Conservation (phyloP, 1,139 yeast genomes). For the Scheffersomyces cryptocercus region DNA sequence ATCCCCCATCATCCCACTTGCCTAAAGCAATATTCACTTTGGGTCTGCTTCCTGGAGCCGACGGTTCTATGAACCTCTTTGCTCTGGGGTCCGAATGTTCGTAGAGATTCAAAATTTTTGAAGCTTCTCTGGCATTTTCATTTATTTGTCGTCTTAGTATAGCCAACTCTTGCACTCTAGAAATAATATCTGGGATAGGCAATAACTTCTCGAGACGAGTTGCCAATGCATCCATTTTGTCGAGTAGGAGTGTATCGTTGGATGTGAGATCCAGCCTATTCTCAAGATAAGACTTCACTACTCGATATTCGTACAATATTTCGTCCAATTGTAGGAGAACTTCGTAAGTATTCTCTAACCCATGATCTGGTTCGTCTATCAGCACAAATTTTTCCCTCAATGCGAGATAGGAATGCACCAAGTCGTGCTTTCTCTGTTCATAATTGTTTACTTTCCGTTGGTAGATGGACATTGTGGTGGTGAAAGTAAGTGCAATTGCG, state of each 20-base stretch:
- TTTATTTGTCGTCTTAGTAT: slow-evolving; percentile 28
- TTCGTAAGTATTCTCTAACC: slow-evolving; percentile 15
- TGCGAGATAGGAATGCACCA: slow-evolving; percentile 14
- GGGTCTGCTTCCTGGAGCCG: background rate
- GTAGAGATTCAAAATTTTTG: slow-evolving; percentile 16
- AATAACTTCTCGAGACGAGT: slow-evolving; percentile 20
- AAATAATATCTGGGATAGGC: slow-evolving; percentile 23
- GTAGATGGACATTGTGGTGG: background rate
- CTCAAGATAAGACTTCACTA: slow-evolving; percentile 11
- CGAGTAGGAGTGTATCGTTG: slow-evolving; percentile 3
- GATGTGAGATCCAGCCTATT: slow-evolving; percentile 8
- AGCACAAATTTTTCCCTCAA: slow-evolving; percentile 13
- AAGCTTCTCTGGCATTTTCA: slow-evolving; percentile 36
- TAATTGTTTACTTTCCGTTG: slow-evolving; percentile 19
- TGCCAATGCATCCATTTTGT: slow-evolving; percentile 11
- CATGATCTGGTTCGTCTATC: slow-evolving; percentile 3
- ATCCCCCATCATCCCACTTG: slow-evolving; percentile 5
- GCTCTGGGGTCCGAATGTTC: slow-evolving; percentile 2
- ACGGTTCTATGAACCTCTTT: background rate
- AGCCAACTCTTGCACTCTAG: slow-evolving; percentile 22
- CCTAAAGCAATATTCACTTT: background rate
- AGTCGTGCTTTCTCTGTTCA: slow-evolving; percentile 17
- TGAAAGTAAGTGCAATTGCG: background rate
- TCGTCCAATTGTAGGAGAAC: slow-evolving; percentile 25
- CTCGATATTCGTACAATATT: slow-evolving; percentile 23